Conservation (phyloP, 192 early-diverging fungal species). For the Thoreauomyces humboldtii region DNA sequence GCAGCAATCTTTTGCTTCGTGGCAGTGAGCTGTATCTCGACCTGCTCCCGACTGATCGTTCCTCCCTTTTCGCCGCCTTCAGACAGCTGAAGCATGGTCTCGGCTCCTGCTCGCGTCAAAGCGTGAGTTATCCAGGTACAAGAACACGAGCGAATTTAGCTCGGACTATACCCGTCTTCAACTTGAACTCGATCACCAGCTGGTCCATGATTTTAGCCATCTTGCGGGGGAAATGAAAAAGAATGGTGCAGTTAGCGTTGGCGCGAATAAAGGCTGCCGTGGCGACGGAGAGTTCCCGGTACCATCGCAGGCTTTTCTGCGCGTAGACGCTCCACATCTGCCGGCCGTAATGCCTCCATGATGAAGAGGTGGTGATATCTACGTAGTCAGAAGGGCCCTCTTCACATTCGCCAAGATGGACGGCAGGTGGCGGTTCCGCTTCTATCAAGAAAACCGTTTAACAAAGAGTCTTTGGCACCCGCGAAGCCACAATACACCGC, state of each 20-base stretch:
- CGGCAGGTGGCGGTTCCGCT: too few species aligned
- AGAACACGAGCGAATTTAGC: neutral
- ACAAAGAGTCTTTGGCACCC: too few species aligned
- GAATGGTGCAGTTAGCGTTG: neutral
- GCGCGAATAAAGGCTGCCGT: neutral
- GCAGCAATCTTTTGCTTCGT: slow-evolving; percentile 25
- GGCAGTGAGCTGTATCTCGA: slow-evolving; percentile 22
- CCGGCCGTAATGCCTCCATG: neutral
- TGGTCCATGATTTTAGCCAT: slow-evolving; percentile 29
- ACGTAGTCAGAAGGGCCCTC: too few species aligned
- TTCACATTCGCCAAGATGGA: too few species aligned
- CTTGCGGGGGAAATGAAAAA: neutral
- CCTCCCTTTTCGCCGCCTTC: slow-evolving; percentile 17
- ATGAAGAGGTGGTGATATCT: too few species aligned
- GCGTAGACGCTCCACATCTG: slow-evolving; percentile 11
- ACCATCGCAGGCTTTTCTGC: slow-evolving; percentile 25
- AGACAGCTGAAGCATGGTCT: slow-evolving; percentile 29
- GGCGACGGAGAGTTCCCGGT: neutral
- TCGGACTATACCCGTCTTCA: slow-evolving; percentile 20
- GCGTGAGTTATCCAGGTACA: neutral
- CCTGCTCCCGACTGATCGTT: slow-evolving; percentile 25
- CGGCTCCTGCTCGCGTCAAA: slow-evolving; percentile 12
- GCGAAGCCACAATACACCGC: too few species aligned
- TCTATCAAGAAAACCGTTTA: too few species aligned
- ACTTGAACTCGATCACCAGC: slow-evolving; percentile 27